Base-by-base conservation (phyloP, 495 filamentous ascomycete genomes). In the Aspergillus egyptiacus region DNA sequence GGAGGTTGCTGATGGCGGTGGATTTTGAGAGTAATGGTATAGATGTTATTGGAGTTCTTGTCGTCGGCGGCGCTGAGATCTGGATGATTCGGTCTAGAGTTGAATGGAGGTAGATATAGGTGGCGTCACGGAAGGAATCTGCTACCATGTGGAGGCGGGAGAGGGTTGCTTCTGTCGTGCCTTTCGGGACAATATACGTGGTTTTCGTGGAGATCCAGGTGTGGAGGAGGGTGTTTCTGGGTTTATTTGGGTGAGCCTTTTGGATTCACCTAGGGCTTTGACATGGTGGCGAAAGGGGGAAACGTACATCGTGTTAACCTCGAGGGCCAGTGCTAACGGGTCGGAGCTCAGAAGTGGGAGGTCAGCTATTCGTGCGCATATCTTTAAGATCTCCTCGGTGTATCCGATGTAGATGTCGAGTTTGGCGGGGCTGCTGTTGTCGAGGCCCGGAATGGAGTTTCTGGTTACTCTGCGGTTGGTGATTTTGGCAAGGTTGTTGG, bases 381-480 rank as follows among this genome's bases (percentile, higher is more conserved):
- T 48, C 46, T 67, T 66, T 14, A 74, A 58, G 5, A 74, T 57
- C 15, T 74, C 65, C 37, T 74, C 70, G 0, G 68, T 72, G 36
- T 70, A 74, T 4, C 70, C 70, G 24, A 72, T 61, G 46, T 74
- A 74, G 23, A 70, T 71, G 41, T 72, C 69, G 13, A 74, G 51
- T 48, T 63, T 68, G 7, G 60, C 65, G 38, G 60, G 40, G 2
- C 51, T 61, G 17, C 65, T 44, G 10, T 61, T 50, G 8, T 65
- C 62, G 4, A 59, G 50, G 24, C 55, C 56, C 1, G 56, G 44
- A 6, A 49, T 51, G 15, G 39, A 17, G 6, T 51, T 51, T 28
- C 53, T 58, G 27, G 65, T 58, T 13, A 53, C 52, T n/a, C 58
- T 61, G 17, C 56, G 64, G 32, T 66, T 70, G 46, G 61, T 71